phyloP scores from a whole-genome alignment of 2,329 filamentous ascomycete genomes.

The Hymenoscyphus fraxineus region DNA sequence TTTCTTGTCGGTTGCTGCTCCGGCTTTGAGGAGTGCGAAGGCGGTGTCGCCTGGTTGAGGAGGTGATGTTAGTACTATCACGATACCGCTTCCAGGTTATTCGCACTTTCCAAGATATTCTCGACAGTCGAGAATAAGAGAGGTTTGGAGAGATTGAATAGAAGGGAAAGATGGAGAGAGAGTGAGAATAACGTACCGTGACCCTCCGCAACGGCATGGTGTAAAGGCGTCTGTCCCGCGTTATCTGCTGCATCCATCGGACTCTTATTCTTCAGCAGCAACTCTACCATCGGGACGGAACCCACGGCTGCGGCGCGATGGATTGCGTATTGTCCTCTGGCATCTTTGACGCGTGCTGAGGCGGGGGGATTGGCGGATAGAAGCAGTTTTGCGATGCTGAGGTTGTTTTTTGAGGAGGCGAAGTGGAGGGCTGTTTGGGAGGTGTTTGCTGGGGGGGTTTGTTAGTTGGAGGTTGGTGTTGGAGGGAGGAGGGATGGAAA shows the following conservation, averaged over 20 bases:
- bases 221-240: conserved; percentile 81
- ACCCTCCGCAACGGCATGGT: conserved; percentile 78
- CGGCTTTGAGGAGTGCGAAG: conserved; percentile 74
- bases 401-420: conserved; percentile 81
- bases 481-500: neutral
- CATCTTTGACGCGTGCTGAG: conserved; percentile 76
- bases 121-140: too few species aligned
- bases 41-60: conserved; percentile 66
- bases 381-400: conserved; percentile 77
- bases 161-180: neutral
- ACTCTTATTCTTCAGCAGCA: conserved; percentile 72
- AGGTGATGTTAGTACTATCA: too few species aligned
- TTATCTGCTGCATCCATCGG: conserved; percentile 80
- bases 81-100: too few species aligned
- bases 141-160: too few species aligned
- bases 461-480: conserved; percentile 20
- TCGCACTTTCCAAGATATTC: too few species aligned
- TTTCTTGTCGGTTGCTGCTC: conserved; percentile 76
- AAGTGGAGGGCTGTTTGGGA: conserved; percentile 82
- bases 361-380: conserved; percentile 66
- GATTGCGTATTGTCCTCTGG: conserved; percentile 81
- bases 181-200: conserved; percentile 49
- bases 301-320: conserved; percentile 90
- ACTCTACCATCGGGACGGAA: conserved; percentile 77
- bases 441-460: neutral